Evolutionary conservation across 208 protist species (phyloP).

Genomic region (Leishmania aethiopica): DNA sequence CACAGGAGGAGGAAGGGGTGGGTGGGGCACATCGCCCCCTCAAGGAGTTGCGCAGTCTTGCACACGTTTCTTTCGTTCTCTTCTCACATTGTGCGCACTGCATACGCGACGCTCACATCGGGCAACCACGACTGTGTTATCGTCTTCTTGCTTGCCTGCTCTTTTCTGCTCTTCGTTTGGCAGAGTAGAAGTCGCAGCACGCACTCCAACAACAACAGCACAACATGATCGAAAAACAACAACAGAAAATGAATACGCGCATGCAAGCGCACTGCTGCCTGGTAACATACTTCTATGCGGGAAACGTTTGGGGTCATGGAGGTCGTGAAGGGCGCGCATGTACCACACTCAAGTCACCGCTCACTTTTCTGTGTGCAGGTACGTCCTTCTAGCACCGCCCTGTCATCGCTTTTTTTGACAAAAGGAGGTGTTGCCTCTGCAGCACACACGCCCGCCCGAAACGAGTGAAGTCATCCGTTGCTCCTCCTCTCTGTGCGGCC

Average conservation of each 20-base stretch:
- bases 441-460: background rate
- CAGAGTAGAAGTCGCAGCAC: background rate
- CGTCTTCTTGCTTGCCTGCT: constrained; percentile 9
- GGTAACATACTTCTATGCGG: too few species aligned
- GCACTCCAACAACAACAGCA: background rate
- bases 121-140: background rate
- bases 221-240: background rate
- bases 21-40: background rate
- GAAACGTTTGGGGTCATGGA: background rate
- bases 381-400: background rate
- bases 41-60: background rate
- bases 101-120: background rate
- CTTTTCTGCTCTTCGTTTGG: background rate
- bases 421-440: too few species aligned
- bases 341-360: background rate
- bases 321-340: background rate
- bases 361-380: background rate
- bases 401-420: background rate
- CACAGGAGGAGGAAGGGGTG: background rate
- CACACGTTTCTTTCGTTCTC: constrained; percentile 15
- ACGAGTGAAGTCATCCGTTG: background rate
- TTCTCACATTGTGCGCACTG: constrained; percentile 2
- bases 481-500: background rate
- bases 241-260: too few species aligned
- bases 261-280: background rate